Evolutionary conservation across 2,329 filamentous ascomycete genomes (phyloP), one percentile per base, ranked within the genome.

Genomic region (Pseudogymnoascus sp.): DNA sequence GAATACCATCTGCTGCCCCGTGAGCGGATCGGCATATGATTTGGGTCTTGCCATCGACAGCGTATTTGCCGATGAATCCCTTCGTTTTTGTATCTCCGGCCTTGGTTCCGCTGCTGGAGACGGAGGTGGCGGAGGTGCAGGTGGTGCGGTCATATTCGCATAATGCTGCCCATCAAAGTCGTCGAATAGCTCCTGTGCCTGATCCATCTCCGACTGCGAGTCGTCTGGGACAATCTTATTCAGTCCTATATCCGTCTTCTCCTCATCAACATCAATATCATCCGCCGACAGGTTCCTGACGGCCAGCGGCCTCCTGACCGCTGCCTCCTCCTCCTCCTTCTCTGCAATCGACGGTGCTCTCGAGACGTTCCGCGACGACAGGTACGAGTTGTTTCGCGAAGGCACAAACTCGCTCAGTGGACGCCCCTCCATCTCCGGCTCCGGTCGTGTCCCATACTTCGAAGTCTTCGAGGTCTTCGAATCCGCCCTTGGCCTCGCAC

Each of bases 121-220:
- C 7, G 65, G 65, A 10, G 65, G 64, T 37, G 37, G 16, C 7
- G 60, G 23, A 8, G 38, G 38, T 12, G 35, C 65, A 1, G 66
- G 40, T 18, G 67, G 56, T 16, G 18, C 56, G 6, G 16, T 10
- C 37, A 63, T 4, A 68, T 53, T 53, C 23, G 69, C 63, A 72
- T 86, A 91, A 71, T 93, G 89, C 12, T 88, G 87, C 38, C 90
- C 90, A 72, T 94, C 90, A 71, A 94, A 94, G 72, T 92, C 89
- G 44, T 85, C 82, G 77, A 93, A 94, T 2, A 89, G 83, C 40
- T 81, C 76, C 66, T 85, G 78, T 16, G 84, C 84, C 71, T 89
- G 85, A 33, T 88, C 85, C 63, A 80, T 86, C 1, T 88, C 89
- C 42, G 67, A 68, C 31, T 67, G 59, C 4, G 31, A 40, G 16